Conservation (phyloP, 225 moss, liverwort and hornwort species). For the Rhytidiadelphus loreus region DNA sequence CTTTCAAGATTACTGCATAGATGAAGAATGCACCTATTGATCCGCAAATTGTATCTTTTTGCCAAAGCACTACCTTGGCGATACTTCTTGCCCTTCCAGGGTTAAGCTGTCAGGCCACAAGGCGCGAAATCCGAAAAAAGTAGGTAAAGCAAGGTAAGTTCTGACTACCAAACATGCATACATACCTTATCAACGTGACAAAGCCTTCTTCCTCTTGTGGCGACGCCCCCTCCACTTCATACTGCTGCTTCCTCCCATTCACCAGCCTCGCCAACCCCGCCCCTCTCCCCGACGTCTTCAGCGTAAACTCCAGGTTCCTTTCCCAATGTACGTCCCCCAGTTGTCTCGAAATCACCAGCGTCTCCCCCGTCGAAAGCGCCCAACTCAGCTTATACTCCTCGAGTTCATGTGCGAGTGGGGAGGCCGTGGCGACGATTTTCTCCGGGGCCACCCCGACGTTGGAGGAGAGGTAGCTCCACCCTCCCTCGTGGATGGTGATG, state of each 20-base stretch:
- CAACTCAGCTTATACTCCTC: constrained; percentile 73
- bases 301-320: constrained; percentile 48
- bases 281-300: constrained; percentile 26
- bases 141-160: background rate
- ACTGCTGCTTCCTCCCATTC: constrained; percentile 65
- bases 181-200: constrained; percentile 56
- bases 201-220: constrained; percentile 65
- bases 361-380: constrained; percentile 66
- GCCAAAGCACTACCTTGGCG: too few species aligned
- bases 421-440: constrained; percentile 51
- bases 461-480: constrained; percentile 53
- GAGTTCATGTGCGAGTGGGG: constrained; percentile 61
- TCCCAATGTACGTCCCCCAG: constrained; percentile 63
- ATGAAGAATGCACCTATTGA: too few species aligned
- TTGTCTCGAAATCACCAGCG: constrained; percentile 58
- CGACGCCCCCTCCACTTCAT: constrained; percentile 44
- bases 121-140: too few species aligned
- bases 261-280: constrained; percentile 52
- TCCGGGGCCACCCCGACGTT: constrained; percentile 48
- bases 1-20: too few species aligned
- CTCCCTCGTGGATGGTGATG: constrained; percentile 62
- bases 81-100: too few species aligned
- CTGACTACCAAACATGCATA: background rate
- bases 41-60: too few species aligned
- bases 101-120: too few species aligned